Percentiles rank a stretch among this genome's conserved stretches.
phyloP scores from a whole-genome alignment of 1,139 yeast genomes.

The Protomyces arabidopsidicola region DNA sequence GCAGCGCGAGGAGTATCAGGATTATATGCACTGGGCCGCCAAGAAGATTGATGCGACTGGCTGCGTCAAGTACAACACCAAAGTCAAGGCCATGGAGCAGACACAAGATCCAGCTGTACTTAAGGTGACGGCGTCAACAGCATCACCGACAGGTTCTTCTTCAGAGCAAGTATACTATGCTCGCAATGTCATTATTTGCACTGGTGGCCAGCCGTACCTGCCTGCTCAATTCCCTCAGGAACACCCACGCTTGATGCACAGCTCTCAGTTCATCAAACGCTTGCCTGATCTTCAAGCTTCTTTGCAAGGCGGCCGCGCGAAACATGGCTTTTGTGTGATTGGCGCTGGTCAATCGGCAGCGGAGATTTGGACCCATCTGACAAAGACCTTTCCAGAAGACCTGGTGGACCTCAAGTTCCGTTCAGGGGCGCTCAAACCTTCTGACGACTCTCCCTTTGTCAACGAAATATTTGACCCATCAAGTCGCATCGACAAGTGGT shows the following conservation, averaged over 20 bases:
- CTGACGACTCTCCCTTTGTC: slow-evolving; percentile 37
- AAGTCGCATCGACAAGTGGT: slow-evolving; percentile 32
- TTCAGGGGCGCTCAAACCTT: slow-evolving; percentile 33
- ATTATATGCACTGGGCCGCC: slow-evolving; percentile 36
- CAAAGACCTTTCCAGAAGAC: slow-evolving; percentile 26
- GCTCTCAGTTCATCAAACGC: slow-evolving; percentile 26
- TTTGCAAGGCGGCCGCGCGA: neutral
- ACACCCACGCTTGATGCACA: slow-evolving; percentile 18
- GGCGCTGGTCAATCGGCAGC: slow-evolving; percentile 37
- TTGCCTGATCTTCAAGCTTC: slow-evolving; percentile 1
- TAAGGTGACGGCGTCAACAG: slow-evolving; percentile 3
- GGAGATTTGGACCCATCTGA: slow-evolving; percentile 33
- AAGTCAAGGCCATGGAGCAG: slow-evolving; percentile 27
- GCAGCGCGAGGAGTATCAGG: slow-evolving; percentile 35
- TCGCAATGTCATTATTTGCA: slow-evolving; percentile 32
- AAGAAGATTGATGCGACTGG: slow-evolving; percentile 27
- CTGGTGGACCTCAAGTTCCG: slow-evolving; percentile 33
- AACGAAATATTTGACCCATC: slow-evolving; percentile 36
- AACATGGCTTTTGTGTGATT: slow-evolving; percentile 32
- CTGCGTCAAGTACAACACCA: slow-evolving; percentile 31
- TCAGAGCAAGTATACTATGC: slow-evolving; percentile 8
- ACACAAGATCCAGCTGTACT: slow-evolving; percentile 6
- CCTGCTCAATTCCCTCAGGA: slow-evolving; percentile 27
- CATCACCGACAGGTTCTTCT: neutral
- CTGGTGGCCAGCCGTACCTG: slow-evolving; percentile 32